A percentile compares a stretch with the other conserved stretches of the same genome.
phyloP scores from a whole-genome alignment of 2,329 filamentous ascomycete species.

The Fusarium circinatum region DNA sequence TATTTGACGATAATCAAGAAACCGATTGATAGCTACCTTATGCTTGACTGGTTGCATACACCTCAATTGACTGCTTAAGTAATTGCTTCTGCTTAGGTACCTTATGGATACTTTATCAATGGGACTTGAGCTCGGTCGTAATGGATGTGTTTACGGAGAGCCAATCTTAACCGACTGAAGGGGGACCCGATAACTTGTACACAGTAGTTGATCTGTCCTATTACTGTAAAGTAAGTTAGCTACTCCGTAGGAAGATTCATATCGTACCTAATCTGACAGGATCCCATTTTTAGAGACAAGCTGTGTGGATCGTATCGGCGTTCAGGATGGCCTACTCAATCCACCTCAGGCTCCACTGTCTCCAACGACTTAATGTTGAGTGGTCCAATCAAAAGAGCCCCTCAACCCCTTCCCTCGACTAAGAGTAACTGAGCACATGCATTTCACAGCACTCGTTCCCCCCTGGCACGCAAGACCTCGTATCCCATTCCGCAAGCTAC shows the following conservation, averaged over 20 bases:
- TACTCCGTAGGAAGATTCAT: neutral
- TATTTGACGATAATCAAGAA: neutral
- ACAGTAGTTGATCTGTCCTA: neutral
- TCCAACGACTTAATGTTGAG: neutral
- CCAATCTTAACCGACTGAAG: neutral
- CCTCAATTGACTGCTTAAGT: neutral
- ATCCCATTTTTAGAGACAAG: constrained; percentile 25
- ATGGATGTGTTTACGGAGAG: neutral
- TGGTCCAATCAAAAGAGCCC: constrained; percentile 34
- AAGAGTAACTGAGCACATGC: constrained; percentile 31
- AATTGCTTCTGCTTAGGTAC: neutral
- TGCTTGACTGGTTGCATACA: neutral
- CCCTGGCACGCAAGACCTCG: constrained; percentile 37
- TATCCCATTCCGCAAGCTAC: constrained; percentile 32
- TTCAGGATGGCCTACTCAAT: constrained; percentile 16
- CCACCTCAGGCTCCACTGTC: neutral
- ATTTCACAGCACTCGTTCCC: constrained; percentile 28
- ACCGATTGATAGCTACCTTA: neutral
- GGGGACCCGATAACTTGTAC: neutral
- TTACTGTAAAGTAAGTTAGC: neutral
- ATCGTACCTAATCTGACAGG: constrained; percentile 8
- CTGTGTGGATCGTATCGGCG: constrained; percentile 19
- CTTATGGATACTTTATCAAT: too few species aligned
- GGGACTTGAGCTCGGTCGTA: neutral
- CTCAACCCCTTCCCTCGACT: constrained; percentile 30